A percentile compares a stretch with the other conserved stretches of the same genome.
These are phyloP conservation scores for Neurospora sp. DNA, from an alignment of 2,329 filamentous ascomycete genomes.

Conservation along the genomic window DNA sequence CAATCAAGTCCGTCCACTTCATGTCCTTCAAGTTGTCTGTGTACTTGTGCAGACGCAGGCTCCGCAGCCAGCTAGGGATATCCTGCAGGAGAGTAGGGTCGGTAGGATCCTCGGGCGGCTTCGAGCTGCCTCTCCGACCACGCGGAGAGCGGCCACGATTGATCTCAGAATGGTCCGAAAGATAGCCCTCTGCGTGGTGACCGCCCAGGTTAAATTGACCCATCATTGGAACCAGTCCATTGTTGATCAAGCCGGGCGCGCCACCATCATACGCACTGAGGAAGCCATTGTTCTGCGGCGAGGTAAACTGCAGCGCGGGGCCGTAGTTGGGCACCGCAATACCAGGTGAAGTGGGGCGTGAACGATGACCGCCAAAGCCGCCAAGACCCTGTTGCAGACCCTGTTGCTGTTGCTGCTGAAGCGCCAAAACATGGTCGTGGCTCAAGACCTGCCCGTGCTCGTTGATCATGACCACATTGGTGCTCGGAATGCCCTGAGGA, in stretches of 20 bases:
- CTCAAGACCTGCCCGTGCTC: constrained; percentile 82
- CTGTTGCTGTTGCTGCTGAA: constrained; percentile 54
- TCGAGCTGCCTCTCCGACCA: constrained; percentile 85
- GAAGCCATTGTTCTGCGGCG: constrained; percentile 91
- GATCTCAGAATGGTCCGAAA: constrained; percentile 91
- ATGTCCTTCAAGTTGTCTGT: constrained; percentile 96
- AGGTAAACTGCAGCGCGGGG: constrained; percentile 63
- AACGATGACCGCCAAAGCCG: constrained; percentile 59
- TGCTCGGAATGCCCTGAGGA: constrained; percentile 53
- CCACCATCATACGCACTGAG: constrained; percentile 74
- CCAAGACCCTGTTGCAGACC: constrained; percentile 33
- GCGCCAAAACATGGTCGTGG: constrained; percentile 71
- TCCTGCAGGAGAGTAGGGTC: constrained; percentile 85
- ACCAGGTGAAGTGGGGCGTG: constrained; percentile 82
- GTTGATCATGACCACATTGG: constrained; percentile 88
- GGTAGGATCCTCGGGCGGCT: constrained; percentile 95
- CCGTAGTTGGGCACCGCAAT: constrained; percentile 67
- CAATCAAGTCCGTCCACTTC: constrained; percentile 88
- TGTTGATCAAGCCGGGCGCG: constrained; percentile 54
- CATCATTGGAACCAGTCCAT: constrained; percentile 61
- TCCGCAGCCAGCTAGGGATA: constrained; percentile 92
- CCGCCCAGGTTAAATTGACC: constrained; percentile 60
- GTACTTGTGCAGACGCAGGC: constrained; percentile 93
- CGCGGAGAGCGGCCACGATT: constrained; percentile 82
- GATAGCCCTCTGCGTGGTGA: constrained; percentile 69